Evolutionary conservation across 495 filamentous ascomycete genomes (phyloP).

Genomic region (Aspergillus taichungensis): DNA sequence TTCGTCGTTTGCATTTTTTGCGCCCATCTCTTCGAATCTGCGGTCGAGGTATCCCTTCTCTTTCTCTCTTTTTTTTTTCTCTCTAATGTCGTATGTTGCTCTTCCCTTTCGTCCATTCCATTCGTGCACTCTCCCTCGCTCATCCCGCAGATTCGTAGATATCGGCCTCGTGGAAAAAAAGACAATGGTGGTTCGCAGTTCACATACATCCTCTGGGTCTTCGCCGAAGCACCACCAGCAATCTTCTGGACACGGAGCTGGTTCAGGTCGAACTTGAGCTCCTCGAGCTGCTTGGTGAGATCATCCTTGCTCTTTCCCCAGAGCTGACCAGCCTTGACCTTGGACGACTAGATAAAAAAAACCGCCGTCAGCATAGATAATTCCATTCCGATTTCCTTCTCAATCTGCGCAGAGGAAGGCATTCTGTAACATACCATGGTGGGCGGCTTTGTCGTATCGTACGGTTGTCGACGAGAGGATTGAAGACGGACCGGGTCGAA

Average conservation of each 20-base stretch:
- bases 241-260: constrained; percentile 97
- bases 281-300: constrained; percentile 82
- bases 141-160: neutral
- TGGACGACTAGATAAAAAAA: constrained; percentile 57
- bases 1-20: neutral
- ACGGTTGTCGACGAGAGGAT: constrained; percentile 43
- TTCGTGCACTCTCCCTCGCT: neutral
- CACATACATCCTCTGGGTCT: constrained; percentile 92
- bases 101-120: constrained; percentile 1
- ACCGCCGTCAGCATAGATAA: constrained; percentile 5
- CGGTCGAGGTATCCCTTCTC: neutral
- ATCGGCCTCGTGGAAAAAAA: constrained; percentile 10
- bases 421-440: constrained; percentile 38
- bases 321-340: constrained; percentile 90
- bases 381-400: neutral
- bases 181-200: constrained; percentile 12
- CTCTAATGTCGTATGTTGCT: neutral
- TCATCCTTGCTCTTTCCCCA: constrained; percentile 99
- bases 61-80: neutral
- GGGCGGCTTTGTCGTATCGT: constrained; percentile 38
- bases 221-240: constrained; percentile 78
- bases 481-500: constrained; percentile 41
- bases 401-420: neutral
- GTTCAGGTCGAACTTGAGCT: constrained; percentile 89
- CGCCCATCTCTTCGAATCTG: neutral